Evolutionary conservation across 164 flowering plant genomes (phyloP).

Genomic region (Vitis rupestris): DNA sequence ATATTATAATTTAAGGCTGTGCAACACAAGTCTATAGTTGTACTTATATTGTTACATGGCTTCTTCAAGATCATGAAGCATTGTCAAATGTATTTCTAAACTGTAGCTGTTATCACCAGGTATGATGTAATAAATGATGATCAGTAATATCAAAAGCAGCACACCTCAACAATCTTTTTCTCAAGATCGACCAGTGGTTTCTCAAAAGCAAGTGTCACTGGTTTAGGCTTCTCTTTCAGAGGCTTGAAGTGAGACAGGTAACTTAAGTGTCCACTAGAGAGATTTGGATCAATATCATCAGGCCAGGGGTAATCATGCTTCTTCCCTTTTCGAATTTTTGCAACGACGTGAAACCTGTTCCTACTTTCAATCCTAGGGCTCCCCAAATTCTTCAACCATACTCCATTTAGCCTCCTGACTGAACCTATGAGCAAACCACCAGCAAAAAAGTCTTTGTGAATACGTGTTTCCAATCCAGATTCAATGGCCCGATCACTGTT

Average conservation of each 20-base stretch:
- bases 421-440: slow-evolving; percentile 17
- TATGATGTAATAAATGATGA: neutral
- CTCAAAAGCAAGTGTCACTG: slow-evolving; percentile 35
- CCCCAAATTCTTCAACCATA: slow-evolving; percentile 7
- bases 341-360: neutral
- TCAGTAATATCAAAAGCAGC: slow-evolving; percentile 3
- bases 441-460: slow-evolving; percentile 9
- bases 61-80: too few species aligned
- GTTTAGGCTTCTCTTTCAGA: slow-evolving; percentile 32
- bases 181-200: slow-evolving; percentile 35
- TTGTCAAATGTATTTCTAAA: too few species aligned
- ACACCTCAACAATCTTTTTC: slow-evolving; percentile 23
- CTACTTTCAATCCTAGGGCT: slow-evolving; percentile 2
- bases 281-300: slow-evolving; percentile 1
- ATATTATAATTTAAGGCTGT: too few species aligned
- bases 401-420: slow-evolving; percentile 13
- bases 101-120: too few species aligned
- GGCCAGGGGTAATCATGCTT: slow-evolving; percentile 2
- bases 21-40: too few species aligned
- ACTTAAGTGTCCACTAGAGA: slow-evolving; percentile 4
- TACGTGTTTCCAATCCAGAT: slow-evolving; percentile 10
- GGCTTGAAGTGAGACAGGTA: slow-evolving; percentile 32
- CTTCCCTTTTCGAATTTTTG: neutral
- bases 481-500: slow-evolving; percentile 2
- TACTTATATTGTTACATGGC: too few species aligned